These are phyloP conservation scores for Neoascochyta sp. DNA, from an alignment of 2,329 filamentous ascomycete genomes.

Conservation along the genomic window DNA sequence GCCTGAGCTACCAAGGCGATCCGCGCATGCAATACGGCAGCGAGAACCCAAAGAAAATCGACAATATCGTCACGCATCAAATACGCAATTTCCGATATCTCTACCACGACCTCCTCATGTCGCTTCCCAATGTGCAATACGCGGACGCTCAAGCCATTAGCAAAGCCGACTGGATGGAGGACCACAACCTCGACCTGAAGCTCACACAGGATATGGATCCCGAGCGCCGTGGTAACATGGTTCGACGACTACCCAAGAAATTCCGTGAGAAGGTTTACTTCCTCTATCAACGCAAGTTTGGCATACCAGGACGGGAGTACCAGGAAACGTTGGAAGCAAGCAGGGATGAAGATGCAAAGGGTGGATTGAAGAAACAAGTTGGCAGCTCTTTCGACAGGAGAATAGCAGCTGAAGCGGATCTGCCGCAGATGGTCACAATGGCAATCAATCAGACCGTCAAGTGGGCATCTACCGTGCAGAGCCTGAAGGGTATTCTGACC, in stretches of 20 bases:
- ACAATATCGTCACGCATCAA: constrained; percentile 91
- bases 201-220: constrained; percentile 92
- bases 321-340: constrained; percentile 76
- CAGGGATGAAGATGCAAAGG: constrained; percentile 62
- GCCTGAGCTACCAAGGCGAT: constrained; percentile 91
- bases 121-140: constrained; percentile 83
- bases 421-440: constrained; percentile 66
- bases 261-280: constrained; percentile 93
- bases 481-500: constrained; percentile 77
- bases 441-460: constrained; percentile 84
- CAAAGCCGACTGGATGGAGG: constrained; percentile 60
- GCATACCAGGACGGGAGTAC: constrained; percentile 80
- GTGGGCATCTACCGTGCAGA: constrained; percentile 90
- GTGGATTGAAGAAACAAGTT: constrained; percentile 65
- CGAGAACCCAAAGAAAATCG: constrained; percentile 87
- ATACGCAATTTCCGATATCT: constrained; percentile 86
- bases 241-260: constrained; percentile 77
- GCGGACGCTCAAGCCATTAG: constrained; percentile 58
- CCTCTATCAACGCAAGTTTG: constrained; percentile 86
- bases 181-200: constrained; percentile 55
- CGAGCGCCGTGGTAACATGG: constrained; percentile 89
- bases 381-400: constrained; percentile 82
- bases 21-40: constrained; percentile 90
- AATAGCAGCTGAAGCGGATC: constrained; percentile 69
- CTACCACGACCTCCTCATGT: constrained; percentile 84